phyloP scores from a whole-genome alignment of 2,329 filamentous ascomycete genomes.

The Passalora sequoiae region DNA sequence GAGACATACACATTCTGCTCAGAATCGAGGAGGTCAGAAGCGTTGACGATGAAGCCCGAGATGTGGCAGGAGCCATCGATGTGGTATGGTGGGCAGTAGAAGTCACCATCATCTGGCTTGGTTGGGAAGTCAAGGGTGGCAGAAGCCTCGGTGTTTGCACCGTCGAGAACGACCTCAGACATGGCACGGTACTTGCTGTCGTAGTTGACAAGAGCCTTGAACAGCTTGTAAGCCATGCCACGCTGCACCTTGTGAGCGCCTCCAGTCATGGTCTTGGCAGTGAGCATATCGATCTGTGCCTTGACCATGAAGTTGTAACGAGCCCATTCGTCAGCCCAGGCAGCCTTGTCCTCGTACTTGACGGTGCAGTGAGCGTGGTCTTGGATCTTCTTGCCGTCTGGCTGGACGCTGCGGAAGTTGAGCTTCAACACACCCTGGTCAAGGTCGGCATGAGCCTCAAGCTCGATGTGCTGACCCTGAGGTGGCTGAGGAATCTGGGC shows the following conservation, averaged over 20 bases:
- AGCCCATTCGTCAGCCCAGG: conserved; percentile 62
- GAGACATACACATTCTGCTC: conserved; percentile 58
- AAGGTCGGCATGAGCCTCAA: conserved; percentile 57
- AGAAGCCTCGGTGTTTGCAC: conserved; percentile 52
- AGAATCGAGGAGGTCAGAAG: conserved; percentile 54
- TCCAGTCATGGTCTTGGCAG: conserved; percentile 59
- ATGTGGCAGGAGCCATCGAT: conserved; percentile 55
- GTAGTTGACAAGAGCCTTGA: conserved; percentile 55
- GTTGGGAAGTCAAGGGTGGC: conserved; percentile 52
- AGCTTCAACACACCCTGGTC: conserved; percentile 52
- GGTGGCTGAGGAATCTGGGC: conserved; percentile 46
- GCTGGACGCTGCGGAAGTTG: conserved; percentile 53
- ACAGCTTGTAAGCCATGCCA: conserved; percentile 73
- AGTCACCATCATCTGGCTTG: conserved; percentile 50
- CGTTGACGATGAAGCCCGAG: conserved; percentile 57
- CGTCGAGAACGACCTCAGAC: conserved; percentile 55
- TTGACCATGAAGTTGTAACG: conserved; percentile 58
- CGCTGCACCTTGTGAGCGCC: conserved; percentile 67
- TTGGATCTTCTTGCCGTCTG: conserved; percentile 53
- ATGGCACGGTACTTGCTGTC: conserved; percentile 54
- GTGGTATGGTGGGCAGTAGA: conserved; percentile 56
- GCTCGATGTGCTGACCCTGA: conserved; percentile 55
- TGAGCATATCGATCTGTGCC: conserved; percentile 58
- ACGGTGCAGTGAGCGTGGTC: conserved; percentile 61
- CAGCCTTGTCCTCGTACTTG: conserved; percentile 54